Base-by-base conservation (phyloP, 2,329 filamentous ascomycete species). In the Xylaria sp. region DNA sequence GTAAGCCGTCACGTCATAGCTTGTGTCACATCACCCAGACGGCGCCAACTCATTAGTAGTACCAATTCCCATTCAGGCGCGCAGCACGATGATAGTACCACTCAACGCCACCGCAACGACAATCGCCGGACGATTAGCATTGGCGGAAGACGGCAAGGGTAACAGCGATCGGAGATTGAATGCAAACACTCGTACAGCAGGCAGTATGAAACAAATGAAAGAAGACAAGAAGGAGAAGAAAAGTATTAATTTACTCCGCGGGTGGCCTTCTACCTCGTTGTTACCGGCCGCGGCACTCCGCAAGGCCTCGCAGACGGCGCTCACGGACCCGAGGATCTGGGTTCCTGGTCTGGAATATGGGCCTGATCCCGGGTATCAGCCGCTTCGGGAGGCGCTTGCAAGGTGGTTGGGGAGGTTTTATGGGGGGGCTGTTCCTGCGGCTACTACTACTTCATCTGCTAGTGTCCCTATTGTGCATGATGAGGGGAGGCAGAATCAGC, bases 311-410 rank as follows among this genome's bases (percentile, higher is more conserved):
- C 78, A 83, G 61, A 78, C 80, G 55, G 85, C 88, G 8, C 83
- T 96, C 50, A 80, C 84, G 14, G 80, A 89, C 71, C 83, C 86
- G 9, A 72, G 76, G 8, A 78, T 89, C 60, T 86, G 83, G 59
- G 78, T 82, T 2, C 85, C 88, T 0, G 89, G 84, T n/a, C 82
- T 97, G 38, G 83, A 89, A 61, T 97, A 97, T 72, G 94, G 90
- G 0, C 89, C 92, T 0, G 92, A 96, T 74, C 79, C 86, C 45
- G 94, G 94, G 28, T 90, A 90, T 71, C 78, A 83, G 64, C 87
- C 87, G n/a, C 80, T 95, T 38, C 84, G 92, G 14, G 80, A 86
- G 64, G 83, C 86, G 42, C 78, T 97, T 35, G 89, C 92, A 3
- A 73, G 77, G 40, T 97, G 92, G 91, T 80, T 97, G 42, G 83